Percentiles rank a stretch among this genome's conserved stretches.
Evolutionary conservation across 2,329 filamentous ascomycete genomes (phyloP).

Genomic region (Bipolaris victoriae): DNA sequence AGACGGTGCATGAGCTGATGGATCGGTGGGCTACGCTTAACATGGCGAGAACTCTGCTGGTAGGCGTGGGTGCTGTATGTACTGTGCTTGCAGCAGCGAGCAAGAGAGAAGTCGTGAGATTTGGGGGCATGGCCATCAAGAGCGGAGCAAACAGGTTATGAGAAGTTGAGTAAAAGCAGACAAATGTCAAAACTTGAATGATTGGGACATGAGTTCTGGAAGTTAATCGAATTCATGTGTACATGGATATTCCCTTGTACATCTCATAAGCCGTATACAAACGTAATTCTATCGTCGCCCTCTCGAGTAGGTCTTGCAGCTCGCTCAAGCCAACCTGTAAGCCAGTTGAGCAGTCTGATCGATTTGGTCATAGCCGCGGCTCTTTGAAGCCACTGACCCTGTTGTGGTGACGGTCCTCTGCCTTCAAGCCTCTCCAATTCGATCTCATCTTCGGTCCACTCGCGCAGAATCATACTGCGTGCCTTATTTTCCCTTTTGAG

Average conservation of each 20-base stretch:
- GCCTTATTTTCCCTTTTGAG: constrained; percentile 49
- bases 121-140: constrained; percentile 27
- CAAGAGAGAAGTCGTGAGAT: constrained; percentile 33
- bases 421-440: constrained; percentile 44
- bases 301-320: constrained; percentile 45
- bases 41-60: constrained; percentile 51
- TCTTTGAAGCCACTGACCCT: constrained; percentile 26
- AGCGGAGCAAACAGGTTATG: constrained; percentile 18
- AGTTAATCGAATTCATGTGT: too few species aligned
- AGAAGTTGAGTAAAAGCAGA: neutral
- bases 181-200: neutral
- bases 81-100: constrained; percentile 36
- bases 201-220: neutral
- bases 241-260: neutral
- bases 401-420: constrained; percentile 41
- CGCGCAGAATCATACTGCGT: constrained; percentile 39
- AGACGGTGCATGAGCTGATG: constrained; percentile 59
- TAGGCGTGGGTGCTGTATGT: constrained; percentile 35
- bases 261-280: constrained; percentile 48
- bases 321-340: constrained; percentile 41
- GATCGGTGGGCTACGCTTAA: constrained; percentile 64
- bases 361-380: constrained; percentile 12
- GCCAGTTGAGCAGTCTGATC: constrained; percentile 19
- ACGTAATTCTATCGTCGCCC: constrained; percentile 57
- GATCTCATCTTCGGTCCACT: constrained; percentile 49